Base-by-base conservation (phyloP, 2,329 filamentous ascomycete genomes). In the Eutypa lata region DNA sequence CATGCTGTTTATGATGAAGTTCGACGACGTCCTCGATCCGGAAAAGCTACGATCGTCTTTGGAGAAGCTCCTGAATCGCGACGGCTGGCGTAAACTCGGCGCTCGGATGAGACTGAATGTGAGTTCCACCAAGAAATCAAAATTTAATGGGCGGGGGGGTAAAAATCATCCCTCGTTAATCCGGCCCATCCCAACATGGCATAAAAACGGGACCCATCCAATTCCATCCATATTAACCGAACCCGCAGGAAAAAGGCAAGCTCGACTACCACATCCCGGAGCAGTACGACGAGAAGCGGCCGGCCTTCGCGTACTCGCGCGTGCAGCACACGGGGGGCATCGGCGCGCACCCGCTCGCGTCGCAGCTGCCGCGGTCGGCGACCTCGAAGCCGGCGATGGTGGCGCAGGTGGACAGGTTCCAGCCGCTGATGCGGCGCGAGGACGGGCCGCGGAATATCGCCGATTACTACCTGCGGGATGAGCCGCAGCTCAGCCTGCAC, bases 191-290 rank as follows among this genome's bases (percentile, higher is more conserved):
- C n/a, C 10, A 19, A 18, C 10, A 5, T 1, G n/a, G 11, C 38
- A 22, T 19, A 14, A 1, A 22, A 3, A 42, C 18, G 19, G n/a
- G 19, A 13, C n/a, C 18, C 3, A n/a, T n/a, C n/a, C n/a, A n/a
- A n/a, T n/a, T n/a, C n/a, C n/a, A n/a, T n/a, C n/a, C n/a, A n/a
- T 2, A 21, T 19, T 19, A 42, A 10, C 18, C 18, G 18, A 13
- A 11, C 38, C 2, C 18, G 2, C 18, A 42, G 38, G 38, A 22
- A 18, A 2, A 14, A 2, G 38, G 18, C 3, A 42, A 65, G 53
- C 66, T 77, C 1, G 74, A 76, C 54, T 73, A 74, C 49, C 73
- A 76, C 54, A 62, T 76, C 42, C 75, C 74, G 1, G 59, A 60
- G 10, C 28, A 57, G 22, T 76, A 70, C 60, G 65, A 62, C 4